Percentiles rank a stretch among this genome's conserved stretches.
These are phyloP conservation scores for Hymenochaete sp. DNA, from an alignment of 1,284 basidiomycete genomes.

Conservation along the genomic window DNA sequence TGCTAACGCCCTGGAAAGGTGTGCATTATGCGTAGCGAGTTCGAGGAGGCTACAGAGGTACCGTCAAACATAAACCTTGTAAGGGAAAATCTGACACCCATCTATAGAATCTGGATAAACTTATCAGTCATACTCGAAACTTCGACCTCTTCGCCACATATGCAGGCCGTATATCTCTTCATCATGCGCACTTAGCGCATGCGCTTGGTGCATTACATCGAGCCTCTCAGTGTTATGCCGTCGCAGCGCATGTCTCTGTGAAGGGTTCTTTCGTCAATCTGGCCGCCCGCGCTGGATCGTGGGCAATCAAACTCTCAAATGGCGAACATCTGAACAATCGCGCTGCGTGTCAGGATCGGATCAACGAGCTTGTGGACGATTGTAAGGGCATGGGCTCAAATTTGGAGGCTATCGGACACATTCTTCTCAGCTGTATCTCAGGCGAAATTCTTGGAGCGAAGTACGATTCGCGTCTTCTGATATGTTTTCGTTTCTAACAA, in stretches of 20 bases:
- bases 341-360: conserved; percentile 23
- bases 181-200: conserved; percentile 66
- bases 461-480: conserved; percentile 30
- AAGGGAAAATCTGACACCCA: background rate
- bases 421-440: conserved; percentile 45
- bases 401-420: conserved; percentile 44
- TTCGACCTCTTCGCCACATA: conserved; percentile 46
- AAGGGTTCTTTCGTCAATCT: conserved; percentile 44
- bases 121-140: conserved; percentile 56
- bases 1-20: conserved; percentile 33
- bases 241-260: conserved; percentile 40
- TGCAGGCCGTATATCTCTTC: conserved; percentile 52
- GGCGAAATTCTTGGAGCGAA: conserved; percentile 52
- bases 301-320: conserved; percentile 49
- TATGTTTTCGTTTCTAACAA: background rate
- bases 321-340: conserved; percentile 21
- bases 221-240: conserved; percentile 52
- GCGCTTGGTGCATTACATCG: conserved; percentile 38
- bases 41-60: conserved; percentile 52
- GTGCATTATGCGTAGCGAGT: conserved; percentile 57
- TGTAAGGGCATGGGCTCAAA: conserved; percentile 48
- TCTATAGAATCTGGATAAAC: conserved; percentile 38
- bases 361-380: conserved; percentile 31
- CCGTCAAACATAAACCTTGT: too few relatives aligned
- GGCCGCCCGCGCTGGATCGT: conserved; percentile 51